Conservation (phyloP, 192 early-diverging fungal genomes). For the Mortierella antarctica region DNA sequence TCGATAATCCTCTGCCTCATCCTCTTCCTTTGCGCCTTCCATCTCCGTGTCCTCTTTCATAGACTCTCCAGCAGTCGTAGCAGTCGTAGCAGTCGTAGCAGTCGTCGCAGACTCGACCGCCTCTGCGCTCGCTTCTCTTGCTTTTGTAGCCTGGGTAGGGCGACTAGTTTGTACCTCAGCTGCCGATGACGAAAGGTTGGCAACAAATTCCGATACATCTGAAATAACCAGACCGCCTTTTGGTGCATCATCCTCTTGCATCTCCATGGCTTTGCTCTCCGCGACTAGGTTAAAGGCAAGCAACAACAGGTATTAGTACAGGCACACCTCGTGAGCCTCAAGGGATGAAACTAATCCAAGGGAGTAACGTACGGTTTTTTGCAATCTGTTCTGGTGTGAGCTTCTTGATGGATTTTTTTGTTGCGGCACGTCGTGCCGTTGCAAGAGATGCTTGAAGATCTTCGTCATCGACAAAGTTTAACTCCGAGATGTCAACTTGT, state of each 20-base stretch:
- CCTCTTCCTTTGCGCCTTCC: constrained; percentile 39
- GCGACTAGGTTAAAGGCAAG: constrained; percentile 38
- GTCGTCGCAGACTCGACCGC: not conserved
- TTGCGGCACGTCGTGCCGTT: constrained; percentile 70
- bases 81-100: not conserved
- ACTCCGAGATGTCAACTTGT: constrained; percentile 52
- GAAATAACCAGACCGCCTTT: constrained; percentile 77
- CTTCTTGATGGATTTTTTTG: constrained; percentile 61
- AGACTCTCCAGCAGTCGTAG: constrained; percentile 1
- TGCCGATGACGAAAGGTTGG: constrained; percentile 45
- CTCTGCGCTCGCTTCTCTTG: constrained; percentile 20
- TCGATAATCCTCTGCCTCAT: constrained; percentile 20
- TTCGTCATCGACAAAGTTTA: constrained; percentile 95
- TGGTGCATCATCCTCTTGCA: constrained; percentile 57
- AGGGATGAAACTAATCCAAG: not conserved
- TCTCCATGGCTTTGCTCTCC: constrained; percentile 37
- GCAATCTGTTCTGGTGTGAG: constrained; percentile 73
- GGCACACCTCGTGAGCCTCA: not conserved
- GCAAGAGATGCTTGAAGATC: constrained; percentile 91
- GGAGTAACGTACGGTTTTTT: constrained; percentile 53
- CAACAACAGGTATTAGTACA: not conserved
- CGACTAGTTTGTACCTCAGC: constrained; percentile 47
- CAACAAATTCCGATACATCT: constrained; percentile 91
- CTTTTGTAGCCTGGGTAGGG: constrained; percentile 45
- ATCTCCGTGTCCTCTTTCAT: constrained; percentile 32